Evolutionary conservation across 78 protist genomes (phyloP).

Genomic region (Acrasis kona): DNA sequence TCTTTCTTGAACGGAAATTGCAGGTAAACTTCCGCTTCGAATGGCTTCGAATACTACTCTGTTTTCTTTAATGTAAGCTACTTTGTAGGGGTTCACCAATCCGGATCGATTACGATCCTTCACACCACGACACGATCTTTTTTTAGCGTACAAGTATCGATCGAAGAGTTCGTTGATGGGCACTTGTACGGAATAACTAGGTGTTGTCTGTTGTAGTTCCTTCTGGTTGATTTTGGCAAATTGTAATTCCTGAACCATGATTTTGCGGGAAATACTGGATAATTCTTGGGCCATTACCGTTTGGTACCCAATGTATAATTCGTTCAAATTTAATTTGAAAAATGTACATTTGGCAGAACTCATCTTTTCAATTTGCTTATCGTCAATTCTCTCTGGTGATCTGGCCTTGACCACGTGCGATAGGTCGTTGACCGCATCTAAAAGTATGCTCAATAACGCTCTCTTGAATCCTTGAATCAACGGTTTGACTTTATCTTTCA

Average conservation of each 20-base stretch:
- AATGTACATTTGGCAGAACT: no score
- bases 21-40: neutral
- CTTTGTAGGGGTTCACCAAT: neutral
- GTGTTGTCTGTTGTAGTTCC: neutral
- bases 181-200: neutral
- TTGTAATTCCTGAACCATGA: neutral
- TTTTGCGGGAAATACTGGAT: neutral
- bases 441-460: no score
- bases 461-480: no score
- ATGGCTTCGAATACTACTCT: neutral
- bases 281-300: neutral
- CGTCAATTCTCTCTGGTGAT: no score
- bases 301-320: neutral
- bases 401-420: no score
- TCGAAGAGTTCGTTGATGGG: neutral
- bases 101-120: neutral
- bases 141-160: neutral
- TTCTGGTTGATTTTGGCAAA: no score
- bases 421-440: no score
- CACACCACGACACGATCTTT: neutral
- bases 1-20: neutral
- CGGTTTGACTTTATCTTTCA: no score
- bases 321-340: neutral
- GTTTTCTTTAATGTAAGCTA: neutral
- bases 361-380: no score